These are phyloP conservation scores for Capsella bursapastoris DNA, from an alignment of 345 rosid genomes.

Conservation along the genomic window DNA sequence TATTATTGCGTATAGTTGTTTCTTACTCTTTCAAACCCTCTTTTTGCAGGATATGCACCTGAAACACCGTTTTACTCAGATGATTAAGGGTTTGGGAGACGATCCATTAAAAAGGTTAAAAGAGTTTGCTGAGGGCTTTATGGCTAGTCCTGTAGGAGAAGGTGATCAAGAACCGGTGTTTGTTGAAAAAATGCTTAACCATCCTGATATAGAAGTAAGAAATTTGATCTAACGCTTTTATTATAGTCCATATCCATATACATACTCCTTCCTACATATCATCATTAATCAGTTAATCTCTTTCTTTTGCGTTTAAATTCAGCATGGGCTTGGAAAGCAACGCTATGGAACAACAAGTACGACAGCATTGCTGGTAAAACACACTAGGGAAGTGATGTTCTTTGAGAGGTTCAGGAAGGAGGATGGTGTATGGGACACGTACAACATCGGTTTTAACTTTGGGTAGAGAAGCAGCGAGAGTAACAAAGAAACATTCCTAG, in stretches of 20 bases:
- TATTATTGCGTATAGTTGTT: background rate
- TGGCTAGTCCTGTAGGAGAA: background rate
- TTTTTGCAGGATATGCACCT: too few species aligned
- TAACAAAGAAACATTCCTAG: background rate
- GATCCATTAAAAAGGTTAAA: background rate
- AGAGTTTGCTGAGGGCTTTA: background rate
- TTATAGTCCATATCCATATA: too few species aligned
- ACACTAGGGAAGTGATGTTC: constrained; percentile 56
- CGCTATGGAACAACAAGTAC: constrained; percentile 62
- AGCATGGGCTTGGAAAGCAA: background rate
- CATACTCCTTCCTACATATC: too few species aligned
- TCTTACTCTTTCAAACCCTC: too few species aligned
- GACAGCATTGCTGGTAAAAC: constrained; percentile 49
- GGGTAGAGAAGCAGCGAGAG: too few species aligned
- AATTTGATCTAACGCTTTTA: too few species aligned
- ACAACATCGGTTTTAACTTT: too few species aligned
- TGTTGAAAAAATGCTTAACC: too few species aligned
- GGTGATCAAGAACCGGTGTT: background rate
- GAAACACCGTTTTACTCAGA: too few species aligned
- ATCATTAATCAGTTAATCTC: too few species aligned
- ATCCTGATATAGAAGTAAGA: too few species aligned
- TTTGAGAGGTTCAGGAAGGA: constrained; percentile 64
- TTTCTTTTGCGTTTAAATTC: background rate
- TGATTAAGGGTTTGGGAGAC: background rate
- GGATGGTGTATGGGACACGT: constrained; percentile 51